Base-by-base conservation (phyloP, 495 filamentous ascomycete genomes). In the Aspergillus saccharolyticus region DNA sequence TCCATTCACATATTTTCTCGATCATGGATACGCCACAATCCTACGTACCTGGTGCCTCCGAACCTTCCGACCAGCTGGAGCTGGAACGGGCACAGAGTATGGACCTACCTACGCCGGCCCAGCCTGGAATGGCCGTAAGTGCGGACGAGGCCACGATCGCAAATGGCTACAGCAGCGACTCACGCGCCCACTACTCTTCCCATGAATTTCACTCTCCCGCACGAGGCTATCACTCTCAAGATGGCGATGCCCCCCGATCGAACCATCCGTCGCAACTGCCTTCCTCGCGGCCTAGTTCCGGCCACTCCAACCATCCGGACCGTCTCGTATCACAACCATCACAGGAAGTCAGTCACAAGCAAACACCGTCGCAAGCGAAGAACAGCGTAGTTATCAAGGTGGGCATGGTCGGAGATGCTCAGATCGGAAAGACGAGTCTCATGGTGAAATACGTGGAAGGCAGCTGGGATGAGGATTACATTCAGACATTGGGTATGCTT, bases 371-470 rank as follows among this genome's bases (percentile, higher is more conserved):
- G 59, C 63, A 70, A 49, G 76, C 74, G 22, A 89, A 89, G 68
- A 90, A 89, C 66, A 92, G 90, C 59, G 95, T 98, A 14, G 94
- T 98, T 42, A 97, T 98, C 75, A 98, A 98, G 72, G 94, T 98
- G 46, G 94, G 94, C 57, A 98, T 98, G 95, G 94, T 98, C 25
- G 94, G 94, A 52, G 94, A 98, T 78, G 94, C 94, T 55, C 94
- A 98, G 71, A 98, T 98, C 63, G 94, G 94, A 57, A 98, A 98
- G 80, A 98, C 94, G 4, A 96, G 91, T 63, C 70, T 98, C 68
- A 98, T 98, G 94, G 94, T 98, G 52, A 98, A 98, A 74, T 98
- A 98, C 64, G 94, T 98, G 42, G 94, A 98, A 74, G 94, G 94
- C 21, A 96, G 90, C 71, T 98, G 95, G 89, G 94, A 98, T 72